Evolutionary conservation across 1,284 basidiomycete genomes (phyloP).

Genomic region (Cutaneotrichosporon mucoides): DNA sequence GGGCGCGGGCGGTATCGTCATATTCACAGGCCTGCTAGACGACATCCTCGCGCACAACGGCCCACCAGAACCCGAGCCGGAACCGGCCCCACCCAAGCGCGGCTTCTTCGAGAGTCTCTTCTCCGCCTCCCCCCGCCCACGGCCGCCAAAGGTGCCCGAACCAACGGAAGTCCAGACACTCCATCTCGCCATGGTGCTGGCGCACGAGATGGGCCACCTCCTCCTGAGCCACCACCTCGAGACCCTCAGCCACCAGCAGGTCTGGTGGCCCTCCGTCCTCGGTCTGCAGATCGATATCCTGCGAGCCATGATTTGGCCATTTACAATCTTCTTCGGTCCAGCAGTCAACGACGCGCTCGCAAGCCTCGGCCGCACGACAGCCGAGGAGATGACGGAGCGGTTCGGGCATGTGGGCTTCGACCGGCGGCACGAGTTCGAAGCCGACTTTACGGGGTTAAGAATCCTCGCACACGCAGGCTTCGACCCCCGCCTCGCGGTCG

Average conservation of each 20-base stretch:
- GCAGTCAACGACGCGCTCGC: slow-evolving; percentile 86
- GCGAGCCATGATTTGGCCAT: slow-evolving; percentile 71
- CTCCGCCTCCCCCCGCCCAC: slow-evolving; percentile 29
- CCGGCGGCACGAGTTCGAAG: slow-evolving; percentile 75
- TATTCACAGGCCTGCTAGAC: slow-evolving; percentile 82
- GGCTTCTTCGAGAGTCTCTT: slow-evolving; percentile 23
- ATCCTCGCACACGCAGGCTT: slow-evolving; percentile 82
- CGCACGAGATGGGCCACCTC: slow-evolving; percentile 83
- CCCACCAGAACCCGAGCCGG: slow-evolving; percentile 10
- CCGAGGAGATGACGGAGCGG: slow-evolving; percentile 65
- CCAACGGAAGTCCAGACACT: slow-evolving; percentile 75
- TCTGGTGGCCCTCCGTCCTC: slow-evolving; percentile 72
- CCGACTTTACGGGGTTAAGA: slow-evolving; percentile 79
- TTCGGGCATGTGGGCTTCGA: slow-evolving; percentile 58
- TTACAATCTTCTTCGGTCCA: slow-evolving; percentile 83
- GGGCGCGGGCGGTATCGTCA: slow-evolving; percentile 81
- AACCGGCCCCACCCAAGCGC: not conserved
- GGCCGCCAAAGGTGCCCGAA: slow-evolving; percentile 23
- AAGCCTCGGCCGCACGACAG: slow-evolving; percentile 67
- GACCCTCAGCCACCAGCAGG: slow-evolving; percentile 72
- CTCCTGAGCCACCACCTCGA: slow-evolving; percentile 84
- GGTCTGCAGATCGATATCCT: slow-evolving; percentile 70
- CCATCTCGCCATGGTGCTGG: slow-evolving; percentile 76
- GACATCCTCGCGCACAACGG: slow-evolving; percentile 60
- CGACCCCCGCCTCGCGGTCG: slow-evolving; percentile 58